Evolutionary conservation across 2,329 filamentous ascomycete genomes (phyloP).

Genomic region (Clonostachys solani): DNA sequence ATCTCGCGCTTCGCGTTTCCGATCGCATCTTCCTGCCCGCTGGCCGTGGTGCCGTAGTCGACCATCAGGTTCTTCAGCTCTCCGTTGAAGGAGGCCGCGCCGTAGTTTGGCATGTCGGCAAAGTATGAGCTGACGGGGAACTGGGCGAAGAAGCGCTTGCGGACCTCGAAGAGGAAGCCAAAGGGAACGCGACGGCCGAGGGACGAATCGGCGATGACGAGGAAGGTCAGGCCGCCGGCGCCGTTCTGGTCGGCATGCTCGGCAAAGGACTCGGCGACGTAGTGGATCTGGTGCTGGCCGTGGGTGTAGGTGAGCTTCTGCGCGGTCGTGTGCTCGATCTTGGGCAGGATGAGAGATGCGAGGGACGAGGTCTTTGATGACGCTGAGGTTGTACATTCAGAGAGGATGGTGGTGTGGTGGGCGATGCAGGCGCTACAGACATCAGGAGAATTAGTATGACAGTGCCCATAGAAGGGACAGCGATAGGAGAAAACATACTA

Average conservation of each 20-base stretch:
- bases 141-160: slow-evolving; percentile 75
- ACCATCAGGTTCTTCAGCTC: slow-evolving; percentile 75
- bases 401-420: slow-evolving; percentile 85
- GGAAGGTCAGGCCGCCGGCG: slow-evolving; percentile 82
- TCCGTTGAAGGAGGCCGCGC: slow-evolving; percentile 81
- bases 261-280: slow-evolving; percentile 79
- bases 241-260: slow-evolving; percentile 53
- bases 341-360: slow-evolving; percentile 90
- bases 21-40: slow-evolving; percentile 76
- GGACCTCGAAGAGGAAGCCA: slow-evolving; percentile 86
- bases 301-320: slow-evolving; percentile 95
- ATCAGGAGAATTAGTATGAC: slow-evolving; percentile 1
- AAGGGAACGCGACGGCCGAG: slow-evolving; percentile 88
- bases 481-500: slow-evolving; percentile 49
- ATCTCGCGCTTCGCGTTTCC: slow-evolving; percentile 83
- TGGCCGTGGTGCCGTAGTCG: slow-evolving; percentile 75
- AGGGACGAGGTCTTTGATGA: slow-evolving; percentile 80
- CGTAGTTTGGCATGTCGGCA: slow-evolving; percentile 77
- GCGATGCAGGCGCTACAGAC: slow-evolving; percentile 79
- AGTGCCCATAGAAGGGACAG: neutral
- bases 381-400: slow-evolving; percentile 86
- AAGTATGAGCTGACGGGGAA: slow-evolving; percentile 55
- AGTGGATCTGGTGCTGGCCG: slow-evolving; percentile 89
- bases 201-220: slow-evolving; percentile 78
- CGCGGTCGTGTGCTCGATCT: slow-evolving; percentile 75